Evolutionary conservation across 768 basidiomycete species (phyloP).

Genomic region (Saitozyma podzolica): DNA sequence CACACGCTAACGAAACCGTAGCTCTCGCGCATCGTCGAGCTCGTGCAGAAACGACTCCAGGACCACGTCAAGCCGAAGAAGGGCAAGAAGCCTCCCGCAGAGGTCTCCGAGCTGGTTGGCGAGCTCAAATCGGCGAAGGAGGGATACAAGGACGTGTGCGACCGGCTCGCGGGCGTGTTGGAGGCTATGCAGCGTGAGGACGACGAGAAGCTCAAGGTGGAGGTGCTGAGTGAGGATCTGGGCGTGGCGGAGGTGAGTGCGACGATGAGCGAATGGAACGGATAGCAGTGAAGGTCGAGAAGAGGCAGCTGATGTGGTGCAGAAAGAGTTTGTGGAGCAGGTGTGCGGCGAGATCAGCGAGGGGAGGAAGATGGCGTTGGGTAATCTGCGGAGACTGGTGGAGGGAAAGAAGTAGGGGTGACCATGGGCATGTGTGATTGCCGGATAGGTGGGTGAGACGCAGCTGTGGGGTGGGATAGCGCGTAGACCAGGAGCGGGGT

Average conservation of each 20-base stretch:
- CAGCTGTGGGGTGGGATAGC: no score
- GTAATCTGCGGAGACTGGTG: not conserved
- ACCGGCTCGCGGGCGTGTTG: not conserved
- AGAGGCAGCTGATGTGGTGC: not conserved
- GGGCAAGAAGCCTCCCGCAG: slow-evolving; percentile 6
- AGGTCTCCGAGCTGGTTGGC: not conserved
- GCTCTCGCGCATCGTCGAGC: slow-evolving; percentile 12
- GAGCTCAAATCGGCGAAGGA: not conserved
- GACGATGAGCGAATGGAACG: no score
- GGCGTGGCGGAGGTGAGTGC: slow-evolving; percentile 1
- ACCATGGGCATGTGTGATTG: no score
- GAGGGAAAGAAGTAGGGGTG: no score
- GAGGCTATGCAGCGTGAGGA: slow-evolving; percentile 7
- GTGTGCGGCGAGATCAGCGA: slow-evolving; percentile 13
- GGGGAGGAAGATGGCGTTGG: slow-evolving; percentile 11
- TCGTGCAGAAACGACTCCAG: not conserved
- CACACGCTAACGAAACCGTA: not conserved
- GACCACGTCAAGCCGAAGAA: slow-evolving; percentile 9
- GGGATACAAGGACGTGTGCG: not conserved
- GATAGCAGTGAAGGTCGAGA: not conserved
- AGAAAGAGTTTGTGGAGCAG: slow-evolving; percentile 2
- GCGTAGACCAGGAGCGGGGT: no score
- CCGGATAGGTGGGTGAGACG: no score
- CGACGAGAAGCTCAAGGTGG: slow-evolving; percentile 4
- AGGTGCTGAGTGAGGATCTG: not conserved